These are phyloP conservation scores for Elsinoe fawcettii DNA, from an alignment of 2,329 filamentous ascomycete genomes.

Conservation along the genomic window DNA sequence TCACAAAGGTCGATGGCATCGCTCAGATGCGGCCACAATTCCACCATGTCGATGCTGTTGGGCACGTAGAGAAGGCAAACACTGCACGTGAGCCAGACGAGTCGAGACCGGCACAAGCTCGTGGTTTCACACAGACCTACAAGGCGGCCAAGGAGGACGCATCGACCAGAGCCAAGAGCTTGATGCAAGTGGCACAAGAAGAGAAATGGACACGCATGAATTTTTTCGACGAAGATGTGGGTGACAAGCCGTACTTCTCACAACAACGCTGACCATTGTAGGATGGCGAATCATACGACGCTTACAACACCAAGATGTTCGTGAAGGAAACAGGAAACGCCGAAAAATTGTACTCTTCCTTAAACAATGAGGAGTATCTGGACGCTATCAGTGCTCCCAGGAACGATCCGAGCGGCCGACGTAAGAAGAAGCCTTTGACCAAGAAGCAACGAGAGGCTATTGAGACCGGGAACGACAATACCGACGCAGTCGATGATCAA, in stretches of 20 bases:
- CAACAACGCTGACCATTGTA: constrained; percentile 20
- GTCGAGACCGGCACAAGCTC: constrained; percentile 28
- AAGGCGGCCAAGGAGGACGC: constrained; percentile 48
- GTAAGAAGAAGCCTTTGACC: constrained; percentile 29
- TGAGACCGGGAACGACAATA: constrained; percentile 19
- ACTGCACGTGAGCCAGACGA: constrained; percentile 39
- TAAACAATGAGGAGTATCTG: constrained; percentile 53
- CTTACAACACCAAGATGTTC: constrained; percentile 67
- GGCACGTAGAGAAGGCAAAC: constrained; percentile 46
- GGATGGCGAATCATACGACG: constrained; percentile 62
- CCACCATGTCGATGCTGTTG: constrained; percentile 79
- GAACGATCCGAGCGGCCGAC: constrained; percentile 31
- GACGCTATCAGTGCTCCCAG: constrained; percentile 54
- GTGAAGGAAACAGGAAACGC: constrained; percentile 40
- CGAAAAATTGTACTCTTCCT: constrained; percentile 45
- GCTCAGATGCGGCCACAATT: constrained; percentile 87
- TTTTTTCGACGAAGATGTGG: constrained; percentile 72
- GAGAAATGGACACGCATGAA: constrained; percentile 74
- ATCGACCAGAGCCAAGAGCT: constrained; percentile 64
- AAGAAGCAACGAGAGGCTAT: constrained; percentile 23
- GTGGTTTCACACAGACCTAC: constrained; percentile 22
- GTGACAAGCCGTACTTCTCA: neutral
- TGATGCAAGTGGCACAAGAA: constrained; percentile 68
- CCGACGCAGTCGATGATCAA: constrained; percentile 10
- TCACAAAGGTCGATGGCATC: constrained; percentile 73